Conservation (phyloP, 352 stramenopile species). For the Poterioochromonas sp. region DNA sequence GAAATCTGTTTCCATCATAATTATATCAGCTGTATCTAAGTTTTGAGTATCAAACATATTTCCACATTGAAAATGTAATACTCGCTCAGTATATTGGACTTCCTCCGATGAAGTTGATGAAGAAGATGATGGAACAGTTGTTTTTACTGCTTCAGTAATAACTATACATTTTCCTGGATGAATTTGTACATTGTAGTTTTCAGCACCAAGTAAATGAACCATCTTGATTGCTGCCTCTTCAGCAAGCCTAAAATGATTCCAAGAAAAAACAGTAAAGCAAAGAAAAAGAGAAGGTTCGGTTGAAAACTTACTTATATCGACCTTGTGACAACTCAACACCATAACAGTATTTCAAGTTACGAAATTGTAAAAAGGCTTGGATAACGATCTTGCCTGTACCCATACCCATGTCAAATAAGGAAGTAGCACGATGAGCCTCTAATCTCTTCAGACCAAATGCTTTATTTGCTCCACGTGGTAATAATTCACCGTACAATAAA, state of each 20-base stretch:
- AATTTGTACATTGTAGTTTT: background rate
- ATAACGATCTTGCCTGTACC: conserved; percentile 41
- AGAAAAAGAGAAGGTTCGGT: no score
- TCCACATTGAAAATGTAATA: conserved; percentile 35
- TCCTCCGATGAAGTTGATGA: background rate
- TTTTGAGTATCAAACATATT: conserved; percentile 39
- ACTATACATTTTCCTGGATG: background rate
- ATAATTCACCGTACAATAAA: conserved; percentile 48
- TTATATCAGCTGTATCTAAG: conserved; percentile 38
- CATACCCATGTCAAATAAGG: conserved; percentile 48
- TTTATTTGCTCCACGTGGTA: conserved; percentile 49
- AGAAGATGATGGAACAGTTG: background rate
- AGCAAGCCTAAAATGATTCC: conserved; percentile 26
- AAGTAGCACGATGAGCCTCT: conserved; percentile 31
- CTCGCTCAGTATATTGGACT: background rate
- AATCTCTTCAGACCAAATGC: conserved; percentile 42
- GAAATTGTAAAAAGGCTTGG: conserved; percentile 49
- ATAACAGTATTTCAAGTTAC: conserved; percentile 44
- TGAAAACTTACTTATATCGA: conserved; percentile 33
- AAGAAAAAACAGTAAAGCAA: no score
- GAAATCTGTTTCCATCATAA: conserved; percentile 49
- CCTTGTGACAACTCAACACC: conserved; percentile 47
- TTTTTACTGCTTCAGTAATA: background rate
- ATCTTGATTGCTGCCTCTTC: conserved; percentile 36
- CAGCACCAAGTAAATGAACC: conserved; percentile 2